Percentiles rank a stretch among this genome's conserved stretches.
Evolutionary conservation across 2,329 filamentous ascomycete genomes (phyloP).

Genomic region (Diaporthe australafricana): DNA sequence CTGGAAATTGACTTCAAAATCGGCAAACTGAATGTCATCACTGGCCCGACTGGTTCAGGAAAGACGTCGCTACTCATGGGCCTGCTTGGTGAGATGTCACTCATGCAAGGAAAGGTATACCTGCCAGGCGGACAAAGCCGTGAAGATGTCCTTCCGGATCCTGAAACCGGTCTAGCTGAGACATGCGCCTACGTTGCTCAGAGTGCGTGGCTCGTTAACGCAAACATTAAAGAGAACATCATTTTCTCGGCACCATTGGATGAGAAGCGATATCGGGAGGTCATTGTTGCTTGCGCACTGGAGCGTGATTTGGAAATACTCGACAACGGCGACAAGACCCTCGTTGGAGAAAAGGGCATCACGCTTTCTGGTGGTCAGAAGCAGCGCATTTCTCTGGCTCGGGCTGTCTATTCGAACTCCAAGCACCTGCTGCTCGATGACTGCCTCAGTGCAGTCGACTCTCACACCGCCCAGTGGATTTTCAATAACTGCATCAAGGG

Average conservation of each 20-base stretch:
- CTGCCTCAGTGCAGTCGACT: constrained; percentile 95
- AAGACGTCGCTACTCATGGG: constrained; percentile 98
- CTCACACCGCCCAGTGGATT: constrained; percentile 98
- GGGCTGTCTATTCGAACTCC: constrained; percentile 95
- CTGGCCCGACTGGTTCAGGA: constrained; percentile 91
- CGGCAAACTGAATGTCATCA: constrained; percentile 90
- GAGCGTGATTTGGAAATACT: constrained; percentile 93
- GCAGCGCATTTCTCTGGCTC: constrained; percentile 95
- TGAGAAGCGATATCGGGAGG: constrained; percentile 84
- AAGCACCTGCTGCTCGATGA: constrained; percentile 93
- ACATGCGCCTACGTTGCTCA: constrained; percentile 97
- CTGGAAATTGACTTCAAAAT: constrained; percentile 85
- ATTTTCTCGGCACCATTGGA: constrained; percentile 87
- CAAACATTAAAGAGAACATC: constrained; percentile 95
- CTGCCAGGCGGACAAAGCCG: constrained; percentile 88
- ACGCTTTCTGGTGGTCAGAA: constrained; percentile 97
- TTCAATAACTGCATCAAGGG: constrained; percentile 93
- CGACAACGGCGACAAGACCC: constrained; percentile 89
- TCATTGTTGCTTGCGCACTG: constrained; percentile 90
- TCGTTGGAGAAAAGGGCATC: constrained; percentile 97
- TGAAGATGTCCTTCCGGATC: constrained; percentile 84
- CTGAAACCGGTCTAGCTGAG: constrained; percentile 87
- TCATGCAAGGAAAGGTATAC: constrained; percentile 82
- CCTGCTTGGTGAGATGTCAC: constrained; percentile 93
- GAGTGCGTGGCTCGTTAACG: constrained; percentile 96